Percentiles rank a stretch among this genome's conserved stretches.
These are phyloP conservation scores for Sporothrix schenckii DNA, from an alignment of 2,329 filamentous ascomycete species.

Conservation along the genomic window DNA sequence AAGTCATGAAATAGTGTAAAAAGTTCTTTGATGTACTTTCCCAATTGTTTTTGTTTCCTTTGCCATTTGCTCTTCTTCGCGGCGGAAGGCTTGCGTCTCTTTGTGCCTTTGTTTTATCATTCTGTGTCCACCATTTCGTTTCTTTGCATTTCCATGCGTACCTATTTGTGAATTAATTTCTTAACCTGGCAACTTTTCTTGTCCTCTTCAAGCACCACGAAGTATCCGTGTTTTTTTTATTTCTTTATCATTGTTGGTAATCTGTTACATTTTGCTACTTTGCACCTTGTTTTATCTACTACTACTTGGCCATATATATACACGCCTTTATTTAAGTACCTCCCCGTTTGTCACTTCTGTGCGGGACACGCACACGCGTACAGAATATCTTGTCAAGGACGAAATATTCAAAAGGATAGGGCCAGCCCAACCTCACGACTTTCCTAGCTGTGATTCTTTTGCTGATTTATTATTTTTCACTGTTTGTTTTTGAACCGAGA, in stretches of 20 bases:
- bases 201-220: background rate
- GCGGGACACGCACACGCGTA: background rate
- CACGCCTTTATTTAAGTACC: background rate
- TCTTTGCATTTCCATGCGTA: background rate
- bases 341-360: background rate
- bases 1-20: constrained; percentile 17
- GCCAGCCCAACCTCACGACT: background rate
- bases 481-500: too few species aligned
- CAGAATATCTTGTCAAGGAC: background rate
- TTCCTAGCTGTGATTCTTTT: background rate
- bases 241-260: background rate
- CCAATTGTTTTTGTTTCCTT: background rate
- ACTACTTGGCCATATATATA: background rate
- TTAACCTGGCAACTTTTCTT: background rate
- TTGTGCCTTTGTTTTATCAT: background rate
- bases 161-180: background rate
- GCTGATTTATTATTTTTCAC: background rate
- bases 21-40: background rate
- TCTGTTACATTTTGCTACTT: background rate
- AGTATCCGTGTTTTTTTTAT: background rate
- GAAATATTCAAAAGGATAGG: background rate
- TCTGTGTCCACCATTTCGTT: background rate
- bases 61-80: background rate
- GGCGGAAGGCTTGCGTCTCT: background rate
- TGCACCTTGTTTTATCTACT: background rate